Percentiles rank a stretch among this genome's conserved stretches.
These are phyloP conservation scores for Saccharomyces paradoxus DNA, from an alignment of 805 yeast species.

Conservation along the genomic window DNA sequence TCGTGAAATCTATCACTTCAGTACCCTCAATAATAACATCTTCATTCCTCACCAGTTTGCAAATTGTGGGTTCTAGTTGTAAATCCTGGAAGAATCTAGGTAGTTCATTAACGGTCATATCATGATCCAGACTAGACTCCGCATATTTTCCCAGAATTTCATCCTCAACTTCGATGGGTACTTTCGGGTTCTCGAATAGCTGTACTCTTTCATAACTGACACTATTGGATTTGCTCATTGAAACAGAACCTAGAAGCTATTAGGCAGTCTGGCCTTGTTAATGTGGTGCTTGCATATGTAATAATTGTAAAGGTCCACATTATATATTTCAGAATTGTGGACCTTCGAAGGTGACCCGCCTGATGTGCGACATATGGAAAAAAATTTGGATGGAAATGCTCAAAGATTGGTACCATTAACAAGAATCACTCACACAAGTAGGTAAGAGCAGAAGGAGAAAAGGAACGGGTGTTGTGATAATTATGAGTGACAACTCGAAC, in stretches of 20 bases:
- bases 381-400: neutral
- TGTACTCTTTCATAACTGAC: constrained; percentile 19
- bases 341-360: neutral
- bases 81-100: constrained; percentile 24
- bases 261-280: neutral
- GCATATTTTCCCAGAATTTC: constrained; percentile 38
- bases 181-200: constrained; percentile 25
- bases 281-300: neutral
- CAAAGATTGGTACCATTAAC: neutral
- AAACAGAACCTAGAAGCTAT: too few relatives aligned
- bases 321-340: neutral
- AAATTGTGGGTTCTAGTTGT: constrained; percentile 27
- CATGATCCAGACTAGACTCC: constrained; percentile 35
- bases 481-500: neutral
- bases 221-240: neutral
- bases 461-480: neutral
- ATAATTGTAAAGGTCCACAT: neutral
- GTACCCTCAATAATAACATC: constrained; percentile 35
- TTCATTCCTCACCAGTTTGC: constrained; percentile 19
- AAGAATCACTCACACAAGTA: neutral
- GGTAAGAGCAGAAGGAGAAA: neutral
- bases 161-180: constrained; percentile 40
- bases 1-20: constrained; percentile 41
- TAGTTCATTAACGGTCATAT: constrained; percentile 32
- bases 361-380: neutral